Evolutionary conservation across 257 asterid genomes (phyloP).

Genomic region (Gardenia jasminoides): DNA sequence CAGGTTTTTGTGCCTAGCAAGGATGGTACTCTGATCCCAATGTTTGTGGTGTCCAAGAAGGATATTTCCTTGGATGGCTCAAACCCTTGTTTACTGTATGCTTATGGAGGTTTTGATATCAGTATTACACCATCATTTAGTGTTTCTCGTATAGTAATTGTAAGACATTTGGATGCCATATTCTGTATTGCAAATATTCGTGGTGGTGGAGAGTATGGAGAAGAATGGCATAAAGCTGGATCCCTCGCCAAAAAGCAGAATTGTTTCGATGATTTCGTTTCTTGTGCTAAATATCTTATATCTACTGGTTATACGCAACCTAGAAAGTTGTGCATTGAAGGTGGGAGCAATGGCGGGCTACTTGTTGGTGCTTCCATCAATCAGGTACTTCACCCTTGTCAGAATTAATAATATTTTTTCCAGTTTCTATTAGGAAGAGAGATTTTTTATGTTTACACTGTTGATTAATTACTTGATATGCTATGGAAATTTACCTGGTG

Average conservation of each 20-base stretch:
- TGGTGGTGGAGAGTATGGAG: constrained; percentile 98
- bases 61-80: constrained; percentile 74
- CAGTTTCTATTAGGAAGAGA: background rate
- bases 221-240: constrained; percentile 98
- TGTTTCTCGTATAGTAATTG: constrained; percentile 55
- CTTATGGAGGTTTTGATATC: constrained; percentile 85
- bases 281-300: constrained; percentile 76
- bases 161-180: constrained; percentile 66
- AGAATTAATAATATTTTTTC: background rate
- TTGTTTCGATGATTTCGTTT: constrained; percentile 82
- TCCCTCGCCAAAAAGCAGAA: constrained; percentile 80
- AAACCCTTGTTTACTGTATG: constrained; percentile 80
- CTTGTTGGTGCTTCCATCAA: constrained; percentile 90
- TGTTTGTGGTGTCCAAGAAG: constrained; percentile 77
- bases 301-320: constrained; percentile 88
- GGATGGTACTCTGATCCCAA: constrained; percentile 74
- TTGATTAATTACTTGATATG: background rate
- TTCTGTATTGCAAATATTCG: constrained; percentile 88
- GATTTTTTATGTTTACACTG: background rate
- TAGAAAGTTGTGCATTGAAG: constrained; percentile 86
- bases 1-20: constrained; percentile 85
- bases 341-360: constrained; percentile 98
- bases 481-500: constrained; percentile 20
- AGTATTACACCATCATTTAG: constrained; percentile 72
- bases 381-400: constrained; percentile 51